Percentiles rank a stretch among this genome's conserved stretches.
Conservation (phyloP, 2,329 filamentous ascomycete species). For the Pseudocercospora crystallina region DNA sequence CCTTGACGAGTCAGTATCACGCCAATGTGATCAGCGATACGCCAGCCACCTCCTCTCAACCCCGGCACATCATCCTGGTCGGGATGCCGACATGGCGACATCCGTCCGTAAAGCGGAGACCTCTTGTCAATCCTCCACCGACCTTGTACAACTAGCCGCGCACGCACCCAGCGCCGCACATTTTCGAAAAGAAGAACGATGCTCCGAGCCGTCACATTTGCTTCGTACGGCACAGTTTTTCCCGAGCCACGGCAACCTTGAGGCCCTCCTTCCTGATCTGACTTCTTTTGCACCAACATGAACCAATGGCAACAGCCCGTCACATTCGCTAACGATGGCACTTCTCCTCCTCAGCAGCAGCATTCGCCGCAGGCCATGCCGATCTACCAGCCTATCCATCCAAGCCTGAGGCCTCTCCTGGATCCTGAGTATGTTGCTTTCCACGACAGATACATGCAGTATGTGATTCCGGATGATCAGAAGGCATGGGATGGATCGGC, state of each 20-base stretch:
- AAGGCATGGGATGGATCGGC: slow-evolving; percentile 19
- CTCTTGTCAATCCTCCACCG: too few species aligned
- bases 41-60: too few species aligned
- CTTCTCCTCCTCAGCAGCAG: slow-evolving; percentile 5
- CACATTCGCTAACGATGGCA: background rate
- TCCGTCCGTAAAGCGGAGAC: too few species aligned
- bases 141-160: too few species aligned
- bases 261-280: slow-evolving; percentile 1
- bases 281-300: slow-evolving; percentile 4
- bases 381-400: slow-evolving; percentile 18
- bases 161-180: too few species aligned
- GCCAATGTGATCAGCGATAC: too few species aligned
- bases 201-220: too few species aligned
- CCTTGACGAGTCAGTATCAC: too few species aligned
- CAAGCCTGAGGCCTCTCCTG: slow-evolving; percentile 14
- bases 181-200: too few species aligned
- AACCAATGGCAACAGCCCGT: slow-evolving; percentile 10
- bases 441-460: slow-evolving; percentile 21
- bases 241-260: background rate
- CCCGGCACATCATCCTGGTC: too few species aligned
- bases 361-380: background rate
- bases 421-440: slow-evolving; percentile 24
- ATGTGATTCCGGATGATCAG: slow-evolving; percentile 18
- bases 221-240: background rate
- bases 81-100: too few species aligned